Percentiles rank a stretch among this genome's conserved stretches.
Evolutionary conservation across 176 grass and related monocot genomes (phyloP).

Genomic region (Phragmites australis): DNA sequence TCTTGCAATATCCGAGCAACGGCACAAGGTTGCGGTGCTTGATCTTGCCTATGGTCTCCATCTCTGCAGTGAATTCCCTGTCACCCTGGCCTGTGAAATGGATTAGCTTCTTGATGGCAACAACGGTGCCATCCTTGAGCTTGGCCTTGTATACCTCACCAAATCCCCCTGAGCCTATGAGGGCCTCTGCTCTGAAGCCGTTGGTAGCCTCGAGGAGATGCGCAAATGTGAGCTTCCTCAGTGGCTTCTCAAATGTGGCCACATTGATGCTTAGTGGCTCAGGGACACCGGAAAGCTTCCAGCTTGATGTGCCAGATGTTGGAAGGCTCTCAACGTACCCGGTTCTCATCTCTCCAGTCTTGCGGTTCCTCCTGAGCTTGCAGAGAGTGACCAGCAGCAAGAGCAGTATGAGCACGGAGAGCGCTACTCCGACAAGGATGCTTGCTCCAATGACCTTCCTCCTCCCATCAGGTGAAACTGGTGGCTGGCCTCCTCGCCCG

Average conservation of each 20-base stretch:
- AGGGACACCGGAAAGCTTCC: constrained; percentile 74
- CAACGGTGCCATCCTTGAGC: constrained; percentile 76
- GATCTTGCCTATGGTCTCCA: constrained; percentile 99
- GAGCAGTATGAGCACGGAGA: constrained; percentile 64
- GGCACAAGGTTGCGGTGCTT: constrained; percentile 97
- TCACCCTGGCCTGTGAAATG: constrained; percentile 93
- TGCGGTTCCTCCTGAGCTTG: constrained; percentile 75
- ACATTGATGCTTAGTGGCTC: constrained; percentile 97
- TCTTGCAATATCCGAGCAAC: constrained; percentile 89
- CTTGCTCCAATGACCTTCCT: constrained; percentile 56
- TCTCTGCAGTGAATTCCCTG: constrained; percentile 90
- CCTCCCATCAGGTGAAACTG: constrained; percentile 17
- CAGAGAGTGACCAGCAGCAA: constrained; percentile 59
- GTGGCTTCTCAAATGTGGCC: constrained; percentile 89
- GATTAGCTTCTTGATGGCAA: constrained; percentile 97
- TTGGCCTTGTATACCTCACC: constrained; percentile 96
- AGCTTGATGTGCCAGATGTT: constrained; percentile 57
- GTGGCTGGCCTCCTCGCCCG: not conserved
- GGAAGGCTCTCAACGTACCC: constrained; percentile 80
- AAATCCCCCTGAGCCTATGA: constrained; percentile 87
- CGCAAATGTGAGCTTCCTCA: constrained; percentile 90
- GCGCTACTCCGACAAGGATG: constrained; percentile 62
- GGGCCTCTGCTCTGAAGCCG: constrained; percentile 77
- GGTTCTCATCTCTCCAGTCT: constrained; percentile 47
- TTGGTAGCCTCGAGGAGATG: constrained; percentile 97